Base-by-base conservation (phyloP, 257 asterid genomes). In the Cynanchum wilfordii region DNA sequence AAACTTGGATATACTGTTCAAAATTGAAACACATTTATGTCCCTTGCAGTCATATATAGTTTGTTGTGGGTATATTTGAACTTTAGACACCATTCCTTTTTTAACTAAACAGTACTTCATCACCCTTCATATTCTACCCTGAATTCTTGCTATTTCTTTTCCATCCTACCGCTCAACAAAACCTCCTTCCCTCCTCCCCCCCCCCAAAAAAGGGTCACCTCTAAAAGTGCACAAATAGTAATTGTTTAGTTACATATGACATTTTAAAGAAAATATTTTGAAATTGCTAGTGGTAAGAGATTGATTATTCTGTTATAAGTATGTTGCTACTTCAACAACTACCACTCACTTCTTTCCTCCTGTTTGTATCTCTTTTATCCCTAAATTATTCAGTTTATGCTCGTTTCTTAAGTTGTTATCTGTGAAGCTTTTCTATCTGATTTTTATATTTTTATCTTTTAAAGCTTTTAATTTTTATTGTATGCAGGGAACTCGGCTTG, bases 401-500 rank as follows among this genome's bases (percentile, higher is more conserved):
- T 42, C 10, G 22, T 74, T 74, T 69, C 44, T 66, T 4, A 10
- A 66, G 55, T 45, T 30, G 25, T 50, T 49, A 3, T 38, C 42
- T 12, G 62, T 51, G 62, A 69, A 69, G 16, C 58, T 30, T 3
- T 17, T 9, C 59, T 52, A 5, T 29, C 20, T 25, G 10, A 79
- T 42, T 7, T 42, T 2, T 36, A 36, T 36, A 36, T 36, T 36
- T 36, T 5, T 42, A 42, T 42, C 47, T 42, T 7, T 42, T 7
- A 42, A 42, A 42, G 47, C 7, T 42, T 7, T 42, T 7, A 42
- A 42, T 42, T 42, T 42, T 42, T 42, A 42, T 47, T 68, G 67
- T 51, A 63, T 88, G 89, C 86, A 94, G 99, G 99, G 97, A 71
- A 94, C 99, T 82, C 95, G 97, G 68, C 96, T 94, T 25, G 99